phyloP scores from a whole-genome alignment of 176 grass and related monocot genomes.

The Hyparrhenia diplandra region DNA sequence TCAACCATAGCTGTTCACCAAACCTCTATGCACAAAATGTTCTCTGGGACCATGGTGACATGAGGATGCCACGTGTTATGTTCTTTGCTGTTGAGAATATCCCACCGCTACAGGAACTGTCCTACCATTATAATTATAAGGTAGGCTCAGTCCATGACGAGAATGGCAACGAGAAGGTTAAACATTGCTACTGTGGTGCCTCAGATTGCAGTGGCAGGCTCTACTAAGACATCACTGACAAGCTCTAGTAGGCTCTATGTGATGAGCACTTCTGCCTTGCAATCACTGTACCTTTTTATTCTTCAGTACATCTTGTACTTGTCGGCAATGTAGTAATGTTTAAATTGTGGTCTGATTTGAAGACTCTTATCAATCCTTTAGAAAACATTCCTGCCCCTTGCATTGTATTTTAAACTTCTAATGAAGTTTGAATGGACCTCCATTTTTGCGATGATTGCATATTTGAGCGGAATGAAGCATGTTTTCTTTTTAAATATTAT shows the following conservation, averaged over 20 bases:
- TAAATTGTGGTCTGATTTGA: no score
- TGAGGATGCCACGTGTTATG: conserved; percentile 61
- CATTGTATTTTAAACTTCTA: background rate
- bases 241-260: background rate
- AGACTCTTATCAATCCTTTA: no score
- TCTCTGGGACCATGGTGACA: conserved; percentile 71
- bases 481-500: no score
- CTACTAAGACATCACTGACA: conserved; percentile 27
- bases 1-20: conserved; percentile 73
- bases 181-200: conserved; percentile 26
- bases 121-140: conserved; percentile 72
- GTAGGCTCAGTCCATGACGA: conserved; percentile 45
- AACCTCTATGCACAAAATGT: conserved; percentile 72
- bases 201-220: conserved; percentile 43
- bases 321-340: no score
- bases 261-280: conserved; percentile 4
- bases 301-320: no score
- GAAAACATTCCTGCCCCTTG: no score
- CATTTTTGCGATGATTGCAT: no score
- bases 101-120: conserved; percentile 61
- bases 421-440: background rate
- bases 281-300: background rate
- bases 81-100: conserved; percentile 69
- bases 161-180: conserved; percentile 39
- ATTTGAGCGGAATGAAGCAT: background rate